phyloP scores from a whole-genome alignment of 2,329 filamentous ascomycete genomes.

The Penicillium sp. region DNA sequence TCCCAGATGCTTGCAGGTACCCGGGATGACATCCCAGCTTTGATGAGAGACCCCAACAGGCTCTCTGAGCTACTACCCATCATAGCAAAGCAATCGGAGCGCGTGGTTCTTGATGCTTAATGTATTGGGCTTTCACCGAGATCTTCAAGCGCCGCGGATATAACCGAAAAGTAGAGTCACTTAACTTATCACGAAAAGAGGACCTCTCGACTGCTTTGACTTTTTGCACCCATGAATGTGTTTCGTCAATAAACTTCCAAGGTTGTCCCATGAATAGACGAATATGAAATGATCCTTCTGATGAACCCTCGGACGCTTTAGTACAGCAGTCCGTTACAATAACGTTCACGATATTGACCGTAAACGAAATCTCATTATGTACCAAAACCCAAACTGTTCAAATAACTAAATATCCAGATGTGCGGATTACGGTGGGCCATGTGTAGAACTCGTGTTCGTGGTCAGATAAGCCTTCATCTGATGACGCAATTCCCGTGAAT shows the following conservation, averaged over 20 bases:
- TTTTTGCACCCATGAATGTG: neutral
- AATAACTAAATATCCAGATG: neutral
- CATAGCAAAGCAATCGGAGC: slow-evolving; percentile 67
- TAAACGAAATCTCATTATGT: neutral
- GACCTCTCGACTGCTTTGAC: neutral
- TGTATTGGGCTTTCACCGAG: neutral
- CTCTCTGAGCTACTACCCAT: slow-evolving; percentile 68
- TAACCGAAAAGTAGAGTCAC: neutral
- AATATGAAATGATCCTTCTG: neutral
- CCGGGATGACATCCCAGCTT: slow-evolving; percentile 71
- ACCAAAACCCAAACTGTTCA: neutral
- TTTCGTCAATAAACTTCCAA: neutral
- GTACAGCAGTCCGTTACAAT: neutral
- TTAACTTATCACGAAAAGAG: neutral
- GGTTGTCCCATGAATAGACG: neutral
- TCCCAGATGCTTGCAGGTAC: slow-evolving; percentile 51
- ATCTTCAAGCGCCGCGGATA: neutral
- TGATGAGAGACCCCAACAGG: slow-evolving; percentile 76
- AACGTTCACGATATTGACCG: neutral
- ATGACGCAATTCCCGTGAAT: too few relatives aligned
- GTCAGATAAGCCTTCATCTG: too few relatives aligned
- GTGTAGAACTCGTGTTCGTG: too few relatives aligned
- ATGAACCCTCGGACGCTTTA: neutral
- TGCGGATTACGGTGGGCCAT: neutral
- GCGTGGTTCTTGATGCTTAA: slow-evolving; percentile 34